Percentiles rank a stretch among this genome's conserved stretches.
These are phyloP conservation scores for Ceratobasidium sp. DNA, from an alignment of 1,284 basidiomycete species.

Conservation along the genomic window DNA sequence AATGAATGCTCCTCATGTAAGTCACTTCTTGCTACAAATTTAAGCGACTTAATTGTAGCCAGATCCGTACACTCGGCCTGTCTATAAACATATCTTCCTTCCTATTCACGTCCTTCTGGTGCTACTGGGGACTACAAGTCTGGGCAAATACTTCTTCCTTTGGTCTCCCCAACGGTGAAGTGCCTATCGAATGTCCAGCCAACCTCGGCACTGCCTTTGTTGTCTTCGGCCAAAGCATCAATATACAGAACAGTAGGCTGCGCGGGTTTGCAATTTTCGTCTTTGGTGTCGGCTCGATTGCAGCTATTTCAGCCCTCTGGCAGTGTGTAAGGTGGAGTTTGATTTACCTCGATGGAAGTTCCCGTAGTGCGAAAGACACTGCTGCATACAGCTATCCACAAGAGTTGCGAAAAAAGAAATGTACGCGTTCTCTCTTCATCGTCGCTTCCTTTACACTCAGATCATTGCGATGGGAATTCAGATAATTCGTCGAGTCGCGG, in stretches of 20 bases:
- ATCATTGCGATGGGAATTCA: neutral
- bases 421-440: neutral
- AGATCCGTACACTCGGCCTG: conserved; percentile 1
- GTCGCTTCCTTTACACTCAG: neutral
- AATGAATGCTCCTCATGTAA: conserved; percentile 13
- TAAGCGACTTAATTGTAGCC: neutral
- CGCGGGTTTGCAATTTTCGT: conserved; percentile 27
- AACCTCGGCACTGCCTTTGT: conserved; percentile 1
- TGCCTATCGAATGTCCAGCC: neutral
- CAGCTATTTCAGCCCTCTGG: neutral
- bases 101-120: conserved; percentile 29
- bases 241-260: conserved; percentile 1
- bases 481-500: neutral
- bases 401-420: neutral
- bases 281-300: conserved; percentile 13
- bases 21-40: neutral
- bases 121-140: conserved; percentile 29
- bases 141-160: conserved; percentile 17
- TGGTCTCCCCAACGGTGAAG: neutral
- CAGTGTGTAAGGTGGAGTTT: neutral
- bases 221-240: conserved; percentile 15
- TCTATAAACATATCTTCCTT: conserved; percentile 22
- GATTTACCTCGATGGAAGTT: neutral
- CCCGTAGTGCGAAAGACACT: neutral
- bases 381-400: conserved; percentile 2